Conservation (phyloP, 176 grass and related monocot species). For the Thinopyrum elongatum region DNA sequence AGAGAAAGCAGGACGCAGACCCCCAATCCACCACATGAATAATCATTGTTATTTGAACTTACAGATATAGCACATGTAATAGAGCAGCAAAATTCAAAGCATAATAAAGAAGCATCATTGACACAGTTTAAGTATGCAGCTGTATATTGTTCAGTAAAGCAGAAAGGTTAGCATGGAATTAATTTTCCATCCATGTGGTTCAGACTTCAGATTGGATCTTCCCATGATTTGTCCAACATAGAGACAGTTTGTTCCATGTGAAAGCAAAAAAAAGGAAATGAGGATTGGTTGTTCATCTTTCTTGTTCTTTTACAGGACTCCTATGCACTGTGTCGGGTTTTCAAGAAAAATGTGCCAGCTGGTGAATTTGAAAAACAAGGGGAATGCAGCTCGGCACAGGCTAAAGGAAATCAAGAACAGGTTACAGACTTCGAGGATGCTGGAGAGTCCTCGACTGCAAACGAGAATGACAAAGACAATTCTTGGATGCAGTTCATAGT, state of each 20-base stretch:
- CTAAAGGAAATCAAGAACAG: conserved; percentile 55
- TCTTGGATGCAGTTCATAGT: conserved; percentile 99
- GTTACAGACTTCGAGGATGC: conserved; percentile 16
- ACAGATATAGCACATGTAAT: background rate
- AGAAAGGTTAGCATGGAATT: background rate
- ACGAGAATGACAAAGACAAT: conserved; percentile 86
- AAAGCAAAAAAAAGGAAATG: background rate
- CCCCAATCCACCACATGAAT: no score
- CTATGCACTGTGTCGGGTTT: conserved; percentile 90
- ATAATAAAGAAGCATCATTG: background rate
- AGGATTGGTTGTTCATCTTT: conserved; percentile 5
- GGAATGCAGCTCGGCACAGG: conserved; percentile 57
- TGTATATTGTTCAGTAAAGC: conserved; percentile 2
- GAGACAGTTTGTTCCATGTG: background rate
- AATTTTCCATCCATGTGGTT: background rate
- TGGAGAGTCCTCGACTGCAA: conserved; percentile 56
- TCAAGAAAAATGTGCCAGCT: conserved; percentile 81
- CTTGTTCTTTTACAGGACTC: conserved; percentile 62
- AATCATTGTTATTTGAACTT: no score
- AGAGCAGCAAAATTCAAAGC: background rate
- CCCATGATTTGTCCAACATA: background rate
- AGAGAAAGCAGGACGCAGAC: no score
- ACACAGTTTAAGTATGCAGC: background rate
- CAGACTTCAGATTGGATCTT: no score
- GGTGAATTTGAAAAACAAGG: conserved; percentile 59